Evolutionary conservation across 306 rosid species (phyloP), one percentile per base, ranked within the genome.

Genomic region (Morella rubra): DNA sequence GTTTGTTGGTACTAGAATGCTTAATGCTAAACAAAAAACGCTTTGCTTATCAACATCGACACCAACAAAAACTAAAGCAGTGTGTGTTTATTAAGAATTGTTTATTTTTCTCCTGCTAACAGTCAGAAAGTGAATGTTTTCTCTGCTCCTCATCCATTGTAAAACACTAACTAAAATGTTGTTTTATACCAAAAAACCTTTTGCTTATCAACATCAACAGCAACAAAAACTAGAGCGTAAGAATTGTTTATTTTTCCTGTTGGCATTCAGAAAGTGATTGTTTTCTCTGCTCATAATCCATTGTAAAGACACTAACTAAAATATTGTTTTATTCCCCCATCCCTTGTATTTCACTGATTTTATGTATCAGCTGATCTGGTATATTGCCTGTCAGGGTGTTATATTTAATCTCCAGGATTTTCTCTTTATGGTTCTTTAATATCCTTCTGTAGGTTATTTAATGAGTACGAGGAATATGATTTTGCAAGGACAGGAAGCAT

Each of bases 401-500:
- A 11, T 11, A 2, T 16, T 51, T 55, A 32, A 24, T 6, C 20
- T 64, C 1, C 14, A 18, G 61, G 6, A 37, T 18, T 22, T 44
- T 0, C 32, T 19, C 4, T 49, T 65, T 55, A 10, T n/a, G 19
- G 32, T 32, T 56, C 11, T 67, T 37, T 18, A 1, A 56, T 53
- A 64, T 54, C 18, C 71, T 69, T 44, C 64, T 76, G 60, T 90
- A 95, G 99, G 86, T 72, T 90, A 77, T 95, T 95, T 80, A 92
- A 88, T 49, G 88, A 86, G 73, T 91, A 88, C 75, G 92, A 85
- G 78, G 99, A 92, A 44, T 85, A 86, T 81, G 99, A 95, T 73
- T 95, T 85, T 53, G 97, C 96, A 8, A 90, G 99, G 81, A 92
- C 97, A 8, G 99, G 99, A 86, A 85, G 87, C 64, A 56, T 45